Evolutionary conservation across 2,329 filamentous ascomycete species (phyloP).

Genomic region (Trichophyton mentagrophytes): DNA sequence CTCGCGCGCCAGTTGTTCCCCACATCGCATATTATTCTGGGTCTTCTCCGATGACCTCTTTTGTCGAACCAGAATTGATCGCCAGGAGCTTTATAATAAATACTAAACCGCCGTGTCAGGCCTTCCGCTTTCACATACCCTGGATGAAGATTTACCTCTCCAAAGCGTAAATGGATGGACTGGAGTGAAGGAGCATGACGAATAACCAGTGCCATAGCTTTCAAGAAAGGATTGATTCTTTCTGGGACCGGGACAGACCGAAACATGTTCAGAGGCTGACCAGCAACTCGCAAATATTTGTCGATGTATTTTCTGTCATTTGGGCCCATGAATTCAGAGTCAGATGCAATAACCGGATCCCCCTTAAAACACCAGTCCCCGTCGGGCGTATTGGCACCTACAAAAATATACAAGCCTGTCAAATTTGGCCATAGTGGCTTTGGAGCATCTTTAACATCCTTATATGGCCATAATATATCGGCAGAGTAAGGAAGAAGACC

Average conservation of each 20-base stretch:
- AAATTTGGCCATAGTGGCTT: not conserved
- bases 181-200: constrained; percentile 2
- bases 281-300: not conserved
- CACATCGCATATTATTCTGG: constrained; percentile 1
- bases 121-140: not conserved
- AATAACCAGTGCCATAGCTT: constrained; percentile 5
- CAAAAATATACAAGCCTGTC: not conserved
- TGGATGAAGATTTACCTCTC: not conserved
- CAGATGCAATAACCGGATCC: not conserved
- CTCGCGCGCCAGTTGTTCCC: constrained; percentile 1
- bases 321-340: not conserved
- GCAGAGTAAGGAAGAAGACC: not conserved
- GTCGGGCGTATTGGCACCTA: not conserved
- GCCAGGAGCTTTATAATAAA: not conserved
- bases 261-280: not conserved
- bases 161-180: not conserved
- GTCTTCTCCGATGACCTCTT: not conserved
- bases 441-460: not conserved
- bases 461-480: not conserved
- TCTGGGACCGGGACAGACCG: constrained; percentile 2
- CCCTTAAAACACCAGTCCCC: not conserved
- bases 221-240: constrained; percentile 5
- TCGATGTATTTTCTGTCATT: not conserved
- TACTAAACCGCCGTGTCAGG: not conserved
- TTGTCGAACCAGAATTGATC: not conserved